Evolutionary conservation across 2,329 filamentous ascomycete species (phyloP), one percentile per base, ranked within the genome.

Genomic region (Penicillium corylophilum): DNA sequence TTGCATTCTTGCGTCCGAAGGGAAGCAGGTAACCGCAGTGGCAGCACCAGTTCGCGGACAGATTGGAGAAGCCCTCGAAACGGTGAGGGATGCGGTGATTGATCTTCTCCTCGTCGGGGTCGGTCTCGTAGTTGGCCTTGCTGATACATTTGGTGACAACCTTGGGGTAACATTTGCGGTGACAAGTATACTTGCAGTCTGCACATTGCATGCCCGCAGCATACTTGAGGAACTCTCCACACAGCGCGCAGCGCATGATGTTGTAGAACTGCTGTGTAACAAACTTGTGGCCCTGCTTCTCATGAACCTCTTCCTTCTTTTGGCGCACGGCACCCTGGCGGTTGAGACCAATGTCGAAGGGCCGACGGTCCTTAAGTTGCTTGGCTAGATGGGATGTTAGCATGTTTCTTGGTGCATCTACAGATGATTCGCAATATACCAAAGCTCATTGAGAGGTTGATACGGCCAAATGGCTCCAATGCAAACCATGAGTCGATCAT

Each of bases 81-180:
- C 94, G 87, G 82, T 99, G 94, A 8, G 94, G 94, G 69, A 99
- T 99, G 59, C 94, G 89, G 71, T 99, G 94, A 71, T 99, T 99
- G 83, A 99, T 95, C 80, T 97, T 99, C 75, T 96, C 94, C 74
- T 99, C 94, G 74, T 99, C 94, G 20, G 94, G 93, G 71, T 99
- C 94, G 5, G 90, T 95, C 73, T 99, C 94, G 58, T 94, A 93
- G 70, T 99, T 99, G 57, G 93, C 96, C 73, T 99, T 97, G 77
- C 93, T 97, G 73, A 99, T 99, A 77, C 94, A 99, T 75, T 99
- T 99, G 58, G 94, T 99, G 64, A 99, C 94, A 42, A 99, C 94
- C 72, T 92, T 95, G 15, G 84, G 78, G 73, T 97, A 99, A 71
- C 94, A 99, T 75, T 97, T 96, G 65, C 90, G 93, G 74, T 99